Evolutionary conservation across 352 stramenopile genomes (phyloP).

Genomic region (Globisporangium solare): DNA sequence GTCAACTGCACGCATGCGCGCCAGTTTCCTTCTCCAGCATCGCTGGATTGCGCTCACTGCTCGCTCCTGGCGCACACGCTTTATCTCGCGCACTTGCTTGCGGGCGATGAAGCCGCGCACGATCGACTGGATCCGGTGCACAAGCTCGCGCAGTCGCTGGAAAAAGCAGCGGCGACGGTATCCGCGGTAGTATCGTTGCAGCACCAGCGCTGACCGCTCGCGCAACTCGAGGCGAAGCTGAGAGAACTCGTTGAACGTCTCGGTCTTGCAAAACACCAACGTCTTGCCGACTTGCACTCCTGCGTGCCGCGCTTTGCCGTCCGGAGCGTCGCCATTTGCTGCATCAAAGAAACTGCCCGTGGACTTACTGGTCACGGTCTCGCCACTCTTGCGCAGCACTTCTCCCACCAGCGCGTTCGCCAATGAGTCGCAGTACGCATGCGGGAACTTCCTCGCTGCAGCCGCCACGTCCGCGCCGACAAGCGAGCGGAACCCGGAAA

Average conservation of each 20-base stretch:
- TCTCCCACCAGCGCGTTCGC: conserved; percentile 6
- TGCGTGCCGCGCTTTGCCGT: conserved; percentile 14
- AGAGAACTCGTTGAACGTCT: conserved; percentile 48
- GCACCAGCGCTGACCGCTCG: conserved; percentile 24
- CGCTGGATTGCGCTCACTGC: conserved; percentile 29
- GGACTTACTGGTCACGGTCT: background rate
- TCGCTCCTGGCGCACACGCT: conserved; percentile 22
- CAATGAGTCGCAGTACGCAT: conserved; percentile 14
- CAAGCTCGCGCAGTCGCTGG: conserved; percentile 28
- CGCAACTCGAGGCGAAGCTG: conserved; percentile 39
- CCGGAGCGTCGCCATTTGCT: background rate
- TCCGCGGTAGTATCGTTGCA: conserved; percentile 46
- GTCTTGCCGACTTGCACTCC: conserved; percentile 59
- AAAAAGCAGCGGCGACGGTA: conserved; percentile 35
- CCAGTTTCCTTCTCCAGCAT: conserved; percentile 20
- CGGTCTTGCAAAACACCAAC: conserved; percentile 62
- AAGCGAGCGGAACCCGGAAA: conserved; percentile 52
- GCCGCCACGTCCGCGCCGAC: conserved; percentile 17
- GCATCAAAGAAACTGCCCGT: conserved; percentile 6
- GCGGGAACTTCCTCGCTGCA: conserved; percentile 21
- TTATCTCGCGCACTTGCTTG: conserved; percentile 27
- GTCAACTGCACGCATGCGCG: conserved; percentile 14
- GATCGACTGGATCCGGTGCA: conserved; percentile 36
- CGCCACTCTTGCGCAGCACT: conserved; percentile 3
- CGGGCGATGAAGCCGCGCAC: conserved; percentile 38